Percentiles rank a stretch among this genome's conserved stretches.
Conservation (phyloP, 345 rosid species). For the Sisymbrium altissimum region DNA sequence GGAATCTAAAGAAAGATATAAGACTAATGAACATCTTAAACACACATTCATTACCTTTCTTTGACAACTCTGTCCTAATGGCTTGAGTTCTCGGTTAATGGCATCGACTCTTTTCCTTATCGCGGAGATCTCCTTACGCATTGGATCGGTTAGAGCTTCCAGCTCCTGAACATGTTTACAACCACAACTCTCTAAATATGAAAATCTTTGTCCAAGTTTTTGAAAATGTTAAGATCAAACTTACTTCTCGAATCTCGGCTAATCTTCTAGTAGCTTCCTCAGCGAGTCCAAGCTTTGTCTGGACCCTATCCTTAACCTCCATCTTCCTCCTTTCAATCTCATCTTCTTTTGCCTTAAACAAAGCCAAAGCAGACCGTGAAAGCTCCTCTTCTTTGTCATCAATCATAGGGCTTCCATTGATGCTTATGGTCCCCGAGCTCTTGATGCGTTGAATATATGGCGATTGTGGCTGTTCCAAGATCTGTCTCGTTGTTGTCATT, state of each 20-base stretch:
- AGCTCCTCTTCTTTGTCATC: conserved; percentile 75
- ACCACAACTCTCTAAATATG: not conserved
- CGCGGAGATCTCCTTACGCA: conserved; percentile 58
- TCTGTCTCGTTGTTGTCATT: conserved; percentile 54
- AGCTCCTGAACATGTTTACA: conserved; percentile 48
- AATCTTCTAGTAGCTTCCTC: conserved; percentile 72
- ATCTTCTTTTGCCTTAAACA: conserved; percentile 79
- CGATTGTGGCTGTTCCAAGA: conserved; percentile 43
- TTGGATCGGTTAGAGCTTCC: conserved; percentile 66
- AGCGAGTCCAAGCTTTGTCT: conserved; percentile 63
- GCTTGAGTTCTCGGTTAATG: conserved; percentile 57
- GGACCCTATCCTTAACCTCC: conserved; percentile 69
- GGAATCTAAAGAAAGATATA: not conserved
- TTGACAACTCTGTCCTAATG: conserved; percentile 64
- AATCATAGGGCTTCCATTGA: conserved; percentile 40
- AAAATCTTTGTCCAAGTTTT: conserved; percentile 12
- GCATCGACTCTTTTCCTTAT: conserved; percentile 68
- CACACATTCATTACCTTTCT: conserved; percentile 50
- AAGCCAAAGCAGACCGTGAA: conserved; percentile 63
- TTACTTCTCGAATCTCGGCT: conserved; percentile 83
- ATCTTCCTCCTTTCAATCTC: conserved; percentile 86
- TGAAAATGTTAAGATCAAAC: conserved; percentile 19
- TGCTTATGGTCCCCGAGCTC: conserved; percentile 42
- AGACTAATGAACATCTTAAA: not conserved
- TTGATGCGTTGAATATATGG: conserved; percentile 48